These are phyloP conservation scores for Trametes versicolor DNA, from an alignment of 1,284 basidiomycete genomes.

Conservation along the genomic window DNA sequence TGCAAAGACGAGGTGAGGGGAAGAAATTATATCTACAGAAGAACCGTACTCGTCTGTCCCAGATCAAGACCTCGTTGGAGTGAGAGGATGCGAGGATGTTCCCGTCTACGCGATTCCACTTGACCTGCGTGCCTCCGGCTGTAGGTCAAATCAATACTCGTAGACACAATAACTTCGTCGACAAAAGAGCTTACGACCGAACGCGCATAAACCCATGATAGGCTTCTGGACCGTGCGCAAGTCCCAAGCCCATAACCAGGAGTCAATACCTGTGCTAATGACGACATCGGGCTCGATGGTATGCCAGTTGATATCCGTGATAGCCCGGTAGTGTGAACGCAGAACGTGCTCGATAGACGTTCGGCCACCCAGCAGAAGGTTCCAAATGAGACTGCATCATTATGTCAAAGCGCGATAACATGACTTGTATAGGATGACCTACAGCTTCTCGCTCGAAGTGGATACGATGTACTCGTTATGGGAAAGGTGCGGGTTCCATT, in stretches of 20 bases:
- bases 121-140: constrained; percentile 94
- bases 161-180: neutral
- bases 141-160: neutral
- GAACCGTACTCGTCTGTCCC: constrained; percentile 83
- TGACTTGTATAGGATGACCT: constrained; percentile 35
- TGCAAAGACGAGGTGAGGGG: constrained; percentile 42
- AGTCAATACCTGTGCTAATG: constrained; percentile 81
- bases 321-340: constrained; percentile 89
- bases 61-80: constrained; percentile 83
- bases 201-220: constrained; percentile 79
- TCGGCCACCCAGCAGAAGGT: constrained; percentile 77
- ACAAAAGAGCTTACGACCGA: constrained; percentile 62
- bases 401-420: neutral
- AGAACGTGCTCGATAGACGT: constrained; percentile 84
- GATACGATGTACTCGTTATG: constrained; percentile 93
- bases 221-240: constrained; percentile 69
- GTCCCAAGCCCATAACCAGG: constrained; percentile 93
- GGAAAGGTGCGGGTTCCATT: constrained; percentile 94
- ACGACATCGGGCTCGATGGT: constrained; percentile 83
- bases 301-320: constrained; percentile 98
- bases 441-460: constrained; percentile 95
- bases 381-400: constrained; percentile 84
- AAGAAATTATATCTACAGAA: neutral
- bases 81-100: constrained; percentile 91
- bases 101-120: constrained; percentile 91